Conservation (phyloP, 768 basidiomycete species). For the Collybia nuda region DNA sequence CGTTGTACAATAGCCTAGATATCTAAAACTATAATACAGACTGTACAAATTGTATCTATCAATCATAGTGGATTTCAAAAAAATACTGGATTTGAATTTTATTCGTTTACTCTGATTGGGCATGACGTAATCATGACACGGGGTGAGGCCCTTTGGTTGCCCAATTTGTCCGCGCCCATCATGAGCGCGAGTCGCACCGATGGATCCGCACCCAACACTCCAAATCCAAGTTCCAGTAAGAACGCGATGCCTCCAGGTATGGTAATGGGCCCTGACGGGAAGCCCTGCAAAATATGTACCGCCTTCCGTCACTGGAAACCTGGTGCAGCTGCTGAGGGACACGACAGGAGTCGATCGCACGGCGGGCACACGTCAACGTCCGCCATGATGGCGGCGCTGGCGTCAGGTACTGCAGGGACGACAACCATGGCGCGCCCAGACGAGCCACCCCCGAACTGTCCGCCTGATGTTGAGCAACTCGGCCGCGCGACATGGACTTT, state of each 20-base stretch:
- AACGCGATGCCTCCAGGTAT: constrained; percentile 70
- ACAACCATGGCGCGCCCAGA: constrained; percentile 26
- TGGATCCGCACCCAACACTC: constrained; percentile 1
- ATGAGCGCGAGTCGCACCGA: not conserved
- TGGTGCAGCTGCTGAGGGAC: constrained; percentile 28
- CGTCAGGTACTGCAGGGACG: constrained; percentile 16
- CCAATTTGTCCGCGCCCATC: not conserved
- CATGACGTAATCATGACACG: too few relatives aligned
- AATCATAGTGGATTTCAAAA: too few relatives aligned
- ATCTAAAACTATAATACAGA: not conserved
- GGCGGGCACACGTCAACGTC: constrained; percentile 14
- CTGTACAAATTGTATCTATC: not conserved
- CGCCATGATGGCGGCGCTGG: constrained; percentile 26
- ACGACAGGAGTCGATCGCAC: constrained; percentile 19
- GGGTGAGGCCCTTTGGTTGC: not conserved
- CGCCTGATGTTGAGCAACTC: constrained; percentile 86
- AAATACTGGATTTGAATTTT: too few relatives aligned
- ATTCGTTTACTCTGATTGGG: too few relatives aligned
- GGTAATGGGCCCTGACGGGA: constrained; percentile 90
- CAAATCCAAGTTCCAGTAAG: not conserved
- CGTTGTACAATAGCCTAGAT: not conserved
- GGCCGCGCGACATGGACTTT: constrained; percentile 97
- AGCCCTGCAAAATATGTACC: constrained; percentile 91
- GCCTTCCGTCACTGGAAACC: constrained; percentile 75
- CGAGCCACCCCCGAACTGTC: constrained; percentile 66